Evolutionary conservation across 2,329 filamentous ascomycete species (phyloP), one percentile per base, ranked within the genome.

Genomic region (Aspergillus candidus): DNA sequence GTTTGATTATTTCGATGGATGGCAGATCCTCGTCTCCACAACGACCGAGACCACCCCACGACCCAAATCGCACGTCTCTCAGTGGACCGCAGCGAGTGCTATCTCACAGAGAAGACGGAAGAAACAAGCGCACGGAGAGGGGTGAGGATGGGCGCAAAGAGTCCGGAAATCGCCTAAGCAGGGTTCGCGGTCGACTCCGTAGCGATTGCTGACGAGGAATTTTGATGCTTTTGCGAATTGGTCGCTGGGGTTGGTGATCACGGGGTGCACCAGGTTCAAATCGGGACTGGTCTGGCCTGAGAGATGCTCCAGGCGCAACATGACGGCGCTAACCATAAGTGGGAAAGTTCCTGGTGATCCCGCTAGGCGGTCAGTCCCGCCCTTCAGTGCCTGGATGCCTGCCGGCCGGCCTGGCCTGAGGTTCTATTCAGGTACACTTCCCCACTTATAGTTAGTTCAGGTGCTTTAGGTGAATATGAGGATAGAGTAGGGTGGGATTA

Each of bases 1-100:
- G 52, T 59, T 56, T 52, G 40, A 49, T 45, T 52, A 42, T 48
- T 41, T 22, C 18, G 38, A 38, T 46, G 50, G 52, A 57, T 53
- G 47, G 52, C 40, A 47, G 50, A 49, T 44, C 43, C 44, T 47
- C 48, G 62, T 63, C 60, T 61, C 61, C 61, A 61, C 58, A 56
- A 58, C 56, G 51, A 62, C 53, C 55, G 57, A 45, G 48, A 43
- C 39, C 43, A 40, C 35, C 31, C 46, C 45, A 51, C 50, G 52
- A 46, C 32, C 37, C 51, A 49, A 39, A 42, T 40, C 35, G 13
- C 35, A 44, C 38, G 34, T 44, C 43, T 35, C 31, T 35, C 32
- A 36, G 43, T 18, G 35, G 15, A 33, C 18, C n/a, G 15, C 32
- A 46, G 30, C 37, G 43, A 33, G 27, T 14, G 22, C 31, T 34